Conservation (phyloP, 768 basidiomycete species). For the Podaxis sp. region DNA sequence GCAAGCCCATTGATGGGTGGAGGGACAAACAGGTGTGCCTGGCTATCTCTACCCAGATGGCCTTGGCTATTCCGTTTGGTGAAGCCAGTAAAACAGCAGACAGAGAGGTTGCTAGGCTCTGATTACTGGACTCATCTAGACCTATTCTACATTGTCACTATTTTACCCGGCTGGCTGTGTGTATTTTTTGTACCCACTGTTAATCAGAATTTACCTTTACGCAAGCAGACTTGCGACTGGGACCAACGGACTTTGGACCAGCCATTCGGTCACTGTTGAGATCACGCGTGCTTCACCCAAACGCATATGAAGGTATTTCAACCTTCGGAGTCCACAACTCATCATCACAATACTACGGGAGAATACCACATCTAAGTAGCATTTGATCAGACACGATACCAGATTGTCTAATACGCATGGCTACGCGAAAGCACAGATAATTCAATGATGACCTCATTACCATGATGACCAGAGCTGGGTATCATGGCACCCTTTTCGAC, state of each 20-base stretch:
- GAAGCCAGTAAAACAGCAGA: conserved; percentile 30
- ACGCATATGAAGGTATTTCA: not conserved
- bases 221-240: not conserved
- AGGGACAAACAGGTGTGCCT: conserved; percentile 61
- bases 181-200: not conserved
- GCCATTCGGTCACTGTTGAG: not conserved
- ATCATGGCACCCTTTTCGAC: not conserved
- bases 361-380: not conserved
- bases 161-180: not conserved
- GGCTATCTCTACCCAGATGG: conserved; percentile 59
- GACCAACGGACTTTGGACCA: not conserved
- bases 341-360: not conserved
- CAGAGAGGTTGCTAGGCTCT: conserved; percentile 19
- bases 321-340: not conserved
- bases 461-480: not conserved
- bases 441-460: not conserved
- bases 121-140: not conserved
- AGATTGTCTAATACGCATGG: not conserved
- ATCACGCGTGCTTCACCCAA: too few species aligned
- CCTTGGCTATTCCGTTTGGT: conserved; percentile 40
- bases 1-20: conserved; percentile 41
- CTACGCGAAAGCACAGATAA: not conserved
- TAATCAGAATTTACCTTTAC: not conserved
- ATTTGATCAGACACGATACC: not conserved
- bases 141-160: not conserved